Evolutionary conservation across 176 grass and related monocot genomes (phyloP).

Genomic region (Puccinellia tenuiflora): DNA sequence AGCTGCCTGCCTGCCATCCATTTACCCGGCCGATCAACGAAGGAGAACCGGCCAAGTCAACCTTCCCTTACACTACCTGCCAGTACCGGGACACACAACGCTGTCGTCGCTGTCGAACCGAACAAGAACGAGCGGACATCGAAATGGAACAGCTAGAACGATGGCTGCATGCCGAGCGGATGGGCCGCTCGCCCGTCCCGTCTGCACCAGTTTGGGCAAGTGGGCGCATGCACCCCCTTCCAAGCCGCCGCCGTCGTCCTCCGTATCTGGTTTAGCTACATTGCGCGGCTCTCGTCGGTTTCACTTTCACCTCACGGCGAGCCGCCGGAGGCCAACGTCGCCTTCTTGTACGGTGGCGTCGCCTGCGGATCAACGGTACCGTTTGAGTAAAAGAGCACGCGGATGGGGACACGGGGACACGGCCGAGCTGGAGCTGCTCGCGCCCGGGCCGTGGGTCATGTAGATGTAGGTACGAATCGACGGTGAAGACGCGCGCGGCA

Average conservation of each 20-base stretch:
- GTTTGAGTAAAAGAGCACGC: neutral
- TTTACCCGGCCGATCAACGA: neutral
- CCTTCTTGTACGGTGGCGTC: neutral
- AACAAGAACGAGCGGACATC: neutral
- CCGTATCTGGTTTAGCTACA: neutral
- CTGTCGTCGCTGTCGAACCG: neutral
- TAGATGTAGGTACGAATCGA: neutral
- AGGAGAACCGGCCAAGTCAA: neutral
- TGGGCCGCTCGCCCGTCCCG: neutral
- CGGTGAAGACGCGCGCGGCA: neutral
- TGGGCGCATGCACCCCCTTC: too few relatives aligned
- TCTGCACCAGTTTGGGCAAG: neutral
- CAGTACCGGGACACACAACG: neutral
- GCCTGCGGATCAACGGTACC: conserved; percentile 17
- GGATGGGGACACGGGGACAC: neutral
- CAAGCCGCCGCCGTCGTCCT: neutral
- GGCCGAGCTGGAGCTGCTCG: neutral
- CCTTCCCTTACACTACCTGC: neutral
- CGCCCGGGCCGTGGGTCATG: too few relatives aligned
- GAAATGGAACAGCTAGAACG: neutral
- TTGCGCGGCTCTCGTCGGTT: neutral
- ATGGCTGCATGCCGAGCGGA: neutral
- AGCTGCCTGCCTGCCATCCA: too few relatives aligned
- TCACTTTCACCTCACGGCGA: neutral
- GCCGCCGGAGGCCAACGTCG: neutral